Evolutionary conservation across 2,329 filamentous ascomycete species (phyloP), one percentile per base, ranked within the genome.

Genomic region (Fusarium veterinarium): DNA sequence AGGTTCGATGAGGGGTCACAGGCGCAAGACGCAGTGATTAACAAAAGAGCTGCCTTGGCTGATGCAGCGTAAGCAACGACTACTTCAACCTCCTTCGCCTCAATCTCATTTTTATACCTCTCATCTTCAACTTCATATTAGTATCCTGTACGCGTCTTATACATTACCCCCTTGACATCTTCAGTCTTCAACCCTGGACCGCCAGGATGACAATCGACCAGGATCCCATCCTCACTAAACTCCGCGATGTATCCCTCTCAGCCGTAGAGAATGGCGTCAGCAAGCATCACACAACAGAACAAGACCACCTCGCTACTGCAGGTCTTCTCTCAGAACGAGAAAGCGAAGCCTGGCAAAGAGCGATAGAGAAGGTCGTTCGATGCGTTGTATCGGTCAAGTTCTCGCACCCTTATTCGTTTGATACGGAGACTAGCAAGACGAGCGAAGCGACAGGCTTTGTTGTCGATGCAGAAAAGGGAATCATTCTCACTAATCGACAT

Each of bases 301-400:
- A 16, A 14, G 64, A 56, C 4, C 51, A 42, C 8, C 45, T 14
- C 12, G 23, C n/a, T 4, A 35, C 46, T 1, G 60, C 55, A 6
- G 69, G 69, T 0, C 69, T 72, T 4, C 49, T 72, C 0, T 72
- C 69, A 12, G 69, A 72, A 11, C 56, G 69, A 8, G 69, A 72
- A n/a, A 72, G 69, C 8, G 69, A 72, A 16, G 59, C 69, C 7
- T 99, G 96, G 96, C 95, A 98, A 82, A 92, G 91, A 48, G 97
- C 95, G 1, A 97, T 98, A 69, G 95, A 98, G 82, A 92, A 91
- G 67, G 96, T 99, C 5, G 95, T 98, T 46, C 91, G 92, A 80
- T 97, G 95, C 76, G 96, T 98, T n/a, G 96, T 99, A 37, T 97
- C 95, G 16, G 98, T 99, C 79, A 93, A 97, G 73, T 99, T 98